Percentiles rank a stretch among this genome's conserved stretches.
phyloP scores from a whole-genome alignment of 2,329 filamentous ascomycete genomes.

The Trichophyton simii region DNA sequence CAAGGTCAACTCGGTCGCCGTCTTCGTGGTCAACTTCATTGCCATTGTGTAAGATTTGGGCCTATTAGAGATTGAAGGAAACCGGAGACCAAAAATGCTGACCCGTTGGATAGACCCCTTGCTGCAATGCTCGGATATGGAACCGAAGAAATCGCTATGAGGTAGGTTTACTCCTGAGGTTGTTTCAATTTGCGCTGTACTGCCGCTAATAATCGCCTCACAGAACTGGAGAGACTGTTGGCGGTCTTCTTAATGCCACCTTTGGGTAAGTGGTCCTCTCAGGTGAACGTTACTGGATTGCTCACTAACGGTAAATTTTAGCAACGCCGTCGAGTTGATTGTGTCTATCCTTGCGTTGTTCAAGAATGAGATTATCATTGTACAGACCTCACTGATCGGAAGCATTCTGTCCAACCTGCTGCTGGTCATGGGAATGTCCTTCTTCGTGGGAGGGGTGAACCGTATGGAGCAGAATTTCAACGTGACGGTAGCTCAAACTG shows the following conservation, averaged over 20 bases:
- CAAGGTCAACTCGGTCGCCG: conserved; percentile 44
- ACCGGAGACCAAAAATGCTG: neutral
- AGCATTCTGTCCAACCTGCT: conserved; percentile 85
- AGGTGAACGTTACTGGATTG: neutral
- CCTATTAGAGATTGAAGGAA: neutral
- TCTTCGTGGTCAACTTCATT: conserved; percentile 87
- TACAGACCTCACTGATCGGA: conserved; percentile 84
- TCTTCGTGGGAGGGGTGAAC: conserved; percentile 79
- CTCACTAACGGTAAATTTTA: neutral
- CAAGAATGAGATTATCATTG: conserved; percentile 64
- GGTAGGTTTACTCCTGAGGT: conserved; percentile 20
- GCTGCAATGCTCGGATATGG: conserved; percentile 77
- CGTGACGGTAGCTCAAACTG: conserved; percentile 79
- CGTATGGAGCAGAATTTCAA: conserved; percentile 81
- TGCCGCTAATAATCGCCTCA: neutral
- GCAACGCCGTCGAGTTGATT: conserved; percentile 76
- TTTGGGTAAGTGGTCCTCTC: conserved; percentile 46
- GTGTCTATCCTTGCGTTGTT: conserved; percentile 73
- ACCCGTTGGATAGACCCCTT: conserved; percentile 41
- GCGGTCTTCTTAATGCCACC: conserved; percentile 77
- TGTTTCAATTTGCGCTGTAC: neutral
- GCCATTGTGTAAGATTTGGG: conserved; percentile 53
- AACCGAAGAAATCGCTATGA: conserved; percentile 69
- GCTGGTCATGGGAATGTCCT: conserved; percentile 81
- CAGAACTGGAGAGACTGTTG: conserved; percentile 66